A percentile compares a stretch with the other conserved stretches of the same genome.
These are phyloP conservation scores for Yueomyces sinensis DNA, from an alignment of 805 yeast genomes.

Conservation along the genomic window DNA sequence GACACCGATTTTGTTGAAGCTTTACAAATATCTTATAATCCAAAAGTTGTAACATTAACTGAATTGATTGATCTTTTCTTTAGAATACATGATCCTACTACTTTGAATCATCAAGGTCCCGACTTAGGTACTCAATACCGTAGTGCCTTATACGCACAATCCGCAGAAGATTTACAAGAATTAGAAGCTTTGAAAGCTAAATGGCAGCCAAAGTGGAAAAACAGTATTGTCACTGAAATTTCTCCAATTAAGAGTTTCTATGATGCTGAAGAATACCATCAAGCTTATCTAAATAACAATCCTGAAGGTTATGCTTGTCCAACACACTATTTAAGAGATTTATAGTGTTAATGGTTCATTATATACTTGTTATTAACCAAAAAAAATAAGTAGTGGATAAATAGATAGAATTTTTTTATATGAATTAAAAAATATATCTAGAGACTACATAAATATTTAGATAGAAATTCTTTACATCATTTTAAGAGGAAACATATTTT, in stretches of 20 bases:
- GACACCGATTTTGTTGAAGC: conserved; percentile 72
- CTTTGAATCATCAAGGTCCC: conserved; percentile 70
- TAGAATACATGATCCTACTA: conserved; percentile 90
- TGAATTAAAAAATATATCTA: too few species aligned
- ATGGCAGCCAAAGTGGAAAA: conserved; percentile 58
- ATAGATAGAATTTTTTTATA: too few species aligned
- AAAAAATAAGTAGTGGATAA: too few species aligned
- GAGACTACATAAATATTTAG: too few species aligned
- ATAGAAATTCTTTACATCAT: neutral
- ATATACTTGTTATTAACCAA: too few species aligned
- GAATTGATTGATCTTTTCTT: conserved; percentile 75
- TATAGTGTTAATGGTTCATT: too few species aligned
- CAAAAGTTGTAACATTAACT: conserved; percentile 39
- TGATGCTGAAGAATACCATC: conserved; percentile 97
- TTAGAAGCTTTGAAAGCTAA: conserved; percentile 36
- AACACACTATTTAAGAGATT: conserved; percentile 61
- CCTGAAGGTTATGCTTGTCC: conserved; percentile 88
- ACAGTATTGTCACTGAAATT: conserved; percentile 55
- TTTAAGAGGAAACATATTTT: neutral
- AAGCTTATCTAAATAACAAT: conserved; percentile 62
- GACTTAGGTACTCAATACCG: conserved; percentile 87
- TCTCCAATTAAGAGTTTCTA: conserved; percentile 58
- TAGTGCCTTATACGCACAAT: conserved; percentile 60
- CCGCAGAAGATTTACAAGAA: conserved; percentile 30
- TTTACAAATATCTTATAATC: conserved; percentile 73